A percentile compares a stretch with the other conserved stretches of the same genome.
Conservation (phyloP, 169 alveolate genomes). For the Plasmodium gallinaceum region DNA sequence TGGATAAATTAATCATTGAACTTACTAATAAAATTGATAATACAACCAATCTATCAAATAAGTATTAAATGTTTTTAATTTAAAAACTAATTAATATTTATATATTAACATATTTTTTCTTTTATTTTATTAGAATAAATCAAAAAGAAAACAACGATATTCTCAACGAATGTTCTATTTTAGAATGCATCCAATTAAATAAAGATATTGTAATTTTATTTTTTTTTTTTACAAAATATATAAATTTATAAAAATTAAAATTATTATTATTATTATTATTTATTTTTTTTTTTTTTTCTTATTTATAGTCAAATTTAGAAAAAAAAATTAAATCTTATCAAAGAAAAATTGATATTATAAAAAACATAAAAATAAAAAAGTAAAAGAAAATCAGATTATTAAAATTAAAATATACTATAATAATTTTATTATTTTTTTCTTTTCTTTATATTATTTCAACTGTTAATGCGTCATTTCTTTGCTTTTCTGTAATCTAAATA, state of each 20-base stretch:
- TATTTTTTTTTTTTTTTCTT: background rate
- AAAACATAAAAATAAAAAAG: slow-evolving; percentile 20
- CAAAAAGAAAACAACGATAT: slow-evolving; percentile 46
- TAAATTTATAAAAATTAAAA: too few relatives aligned
- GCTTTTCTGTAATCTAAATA: slow-evolving; percentile 60
- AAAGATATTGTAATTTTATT: slow-evolving; percentile 40
- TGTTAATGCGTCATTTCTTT: slow-evolving; percentile 60
- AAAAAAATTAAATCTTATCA: slow-evolving; percentile 55
- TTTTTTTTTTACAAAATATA: background rate
- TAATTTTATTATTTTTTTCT: too few relatives aligned
- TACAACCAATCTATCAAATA: slow-evolving; percentile 11
- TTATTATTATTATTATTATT: background rate
- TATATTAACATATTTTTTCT: background rate
- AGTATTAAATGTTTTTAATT: slow-evolving; percentile 19
- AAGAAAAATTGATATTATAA: slow-evolving; percentile 42
- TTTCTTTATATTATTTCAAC: slow-evolving; percentile 16
- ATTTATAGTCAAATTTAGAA: slow-evolving; percentile 10
- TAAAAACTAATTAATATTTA: background rate
- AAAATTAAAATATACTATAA: slow-evolving; percentile 5
- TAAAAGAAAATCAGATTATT: background rate
- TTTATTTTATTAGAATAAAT: slow-evolving; percentile 17
- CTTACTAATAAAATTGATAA: slow-evolving; percentile 33
- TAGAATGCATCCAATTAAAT: slow-evolving; percentile 44
- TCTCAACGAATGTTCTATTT: slow-evolving; percentile 9
- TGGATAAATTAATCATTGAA: slow-evolving; percentile 24